These are phyloP conservation scores for Cladophialophora immunda DNA, from an alignment of 2,329 filamentous ascomycete genomes.

Conservation along the genomic window DNA sequence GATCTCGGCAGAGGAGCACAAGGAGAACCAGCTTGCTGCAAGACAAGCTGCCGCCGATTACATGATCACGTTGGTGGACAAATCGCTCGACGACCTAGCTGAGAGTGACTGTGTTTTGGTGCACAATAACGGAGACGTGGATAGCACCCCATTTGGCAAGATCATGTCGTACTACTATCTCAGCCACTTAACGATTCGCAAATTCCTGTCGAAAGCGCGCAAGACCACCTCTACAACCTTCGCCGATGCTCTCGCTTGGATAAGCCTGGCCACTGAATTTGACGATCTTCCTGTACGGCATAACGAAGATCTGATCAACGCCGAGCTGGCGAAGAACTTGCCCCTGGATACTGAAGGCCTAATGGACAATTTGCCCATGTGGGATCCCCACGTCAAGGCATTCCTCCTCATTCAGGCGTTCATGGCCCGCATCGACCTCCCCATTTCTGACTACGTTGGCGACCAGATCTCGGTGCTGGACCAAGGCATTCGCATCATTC, in stretches of 20 bases:
- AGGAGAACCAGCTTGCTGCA: conserved; percentile 75
- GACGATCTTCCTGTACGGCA: conserved; percentile 97
- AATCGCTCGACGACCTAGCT: conserved; percentile 81
- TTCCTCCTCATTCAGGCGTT: conserved; percentile 94
- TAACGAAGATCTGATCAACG: conserved; percentile 98
- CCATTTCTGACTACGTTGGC: conserved; percentile 96
- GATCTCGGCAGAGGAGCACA: conserved; percentile 87
- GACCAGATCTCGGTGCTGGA: conserved; percentile 90
- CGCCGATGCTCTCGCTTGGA: conserved; percentile 85
- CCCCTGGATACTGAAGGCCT: conserved; percentile 53
- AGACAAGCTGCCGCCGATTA: conserved; percentile 91
- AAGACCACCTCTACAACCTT: conserved; percentile 71
- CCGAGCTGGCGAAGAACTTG: conserved; percentile 82
- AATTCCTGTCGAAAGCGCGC: conserved; percentile 79
- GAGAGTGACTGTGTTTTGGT: conserved; percentile 84
- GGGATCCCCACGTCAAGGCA: conserved; percentile 97
- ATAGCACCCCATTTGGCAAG: conserved; percentile 89
- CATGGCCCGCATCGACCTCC: conserved; percentile 90
- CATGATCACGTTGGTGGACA: conserved; percentile 92
- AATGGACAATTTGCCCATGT: conserved; percentile 80
- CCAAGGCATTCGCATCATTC: conserved; percentile 95
- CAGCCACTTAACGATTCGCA: conserved; percentile 91
- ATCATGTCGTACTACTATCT: conserved; percentile 99
- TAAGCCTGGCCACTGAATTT: conserved; percentile 92
- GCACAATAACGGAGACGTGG: conserved; percentile 86